Evolutionary conservation across 2,329 filamentous ascomycete species (phyloP).

Genomic region (Colletotrichum tanaceti): DNA sequence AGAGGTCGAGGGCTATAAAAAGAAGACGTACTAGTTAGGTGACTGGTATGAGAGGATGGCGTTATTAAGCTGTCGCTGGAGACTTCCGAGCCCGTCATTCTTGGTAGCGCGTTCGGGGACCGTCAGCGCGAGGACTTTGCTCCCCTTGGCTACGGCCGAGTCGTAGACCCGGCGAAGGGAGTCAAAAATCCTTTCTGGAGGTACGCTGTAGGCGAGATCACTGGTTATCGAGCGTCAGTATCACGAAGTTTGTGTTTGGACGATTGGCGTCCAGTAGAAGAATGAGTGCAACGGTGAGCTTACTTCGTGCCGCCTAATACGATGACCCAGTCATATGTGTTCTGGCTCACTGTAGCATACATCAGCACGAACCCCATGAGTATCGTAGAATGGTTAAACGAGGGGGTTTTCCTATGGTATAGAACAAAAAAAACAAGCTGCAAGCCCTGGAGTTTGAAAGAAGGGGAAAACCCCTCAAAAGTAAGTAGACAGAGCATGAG

Average conservation of each 20-base stretch:
- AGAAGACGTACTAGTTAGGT: slow-evolving; percentile 62
- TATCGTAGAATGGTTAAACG: neutral
- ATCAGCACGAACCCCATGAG: slow-evolving; percentile 5
- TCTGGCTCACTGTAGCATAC: slow-evolving; percentile 35
- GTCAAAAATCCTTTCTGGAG: slow-evolving; percentile 58
- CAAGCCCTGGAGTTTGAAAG: neutral
- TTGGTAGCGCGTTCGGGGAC: slow-evolving; percentile 63
- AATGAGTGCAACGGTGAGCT: slow-evolving; percentile 38
- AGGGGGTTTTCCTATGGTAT: too few relatives aligned
- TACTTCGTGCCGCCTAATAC: slow-evolving; percentile 74
- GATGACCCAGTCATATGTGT: slow-evolving; percentile 69
- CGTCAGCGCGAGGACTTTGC: slow-evolving; percentile 72
- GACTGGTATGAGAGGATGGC: slow-evolving; percentile 62
- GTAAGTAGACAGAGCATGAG: neutral
- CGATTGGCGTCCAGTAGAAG: neutral
- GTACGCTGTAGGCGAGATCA: slow-evolving; percentile 60
- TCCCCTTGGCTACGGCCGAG: slow-evolving; percentile 59
- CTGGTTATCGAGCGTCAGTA: slow-evolving; percentile 45
- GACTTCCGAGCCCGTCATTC: slow-evolving; percentile 46
- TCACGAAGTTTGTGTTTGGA: neutral
- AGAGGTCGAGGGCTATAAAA: neutral
- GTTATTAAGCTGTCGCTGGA: slow-evolving; percentile 62
- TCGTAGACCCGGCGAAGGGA: slow-evolving; percentile 63
- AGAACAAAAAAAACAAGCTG: neutral
- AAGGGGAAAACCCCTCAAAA: neutral